Evolutionary conservation across 1,284 basidiomycete genomes (phyloP), one percentile per base, ranked within the genome.

Genomic region (Sphaerobolus stellatus): DNA sequence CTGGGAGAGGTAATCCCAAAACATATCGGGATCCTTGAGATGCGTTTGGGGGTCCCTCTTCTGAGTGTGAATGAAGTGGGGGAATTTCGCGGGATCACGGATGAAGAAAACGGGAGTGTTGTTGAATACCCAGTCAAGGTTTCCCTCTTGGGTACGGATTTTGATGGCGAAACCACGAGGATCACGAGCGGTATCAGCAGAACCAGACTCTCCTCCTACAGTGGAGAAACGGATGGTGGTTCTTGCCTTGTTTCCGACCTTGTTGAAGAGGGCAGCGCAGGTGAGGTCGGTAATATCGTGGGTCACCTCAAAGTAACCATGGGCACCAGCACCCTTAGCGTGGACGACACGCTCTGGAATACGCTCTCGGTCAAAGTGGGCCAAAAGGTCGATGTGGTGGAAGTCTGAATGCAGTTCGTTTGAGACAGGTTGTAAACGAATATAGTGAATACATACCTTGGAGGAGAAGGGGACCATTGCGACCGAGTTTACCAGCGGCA

Each of bases 1-100:
- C 72, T 89, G 88, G n/a, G 80, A 80, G 44, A 94, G 80, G 68
- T 95, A 98, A 71, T 96, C 93, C 88, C 88, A 90, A 77, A 89
- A 88, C 80, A 81, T 81, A 67, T 90, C 87, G 30, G 86, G 64
- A 75, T 92, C 90, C 71, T 90, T 92, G 60, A 92, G 71, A 71
- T 94, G 89, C 9, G 91, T 93, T 69, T 92, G 89, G 20, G 92
- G 92, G 72, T 90, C 86, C 65, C 92, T 83, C 81, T 97, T 96
- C 73, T 94, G 92, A 31, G 92, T 94, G 78, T 96, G 94, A 64
- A 96, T 95, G 75, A 97, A 95, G 76, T 92, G 84, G n/a, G 88
- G 84, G 79, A 90, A 90, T 71, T 91, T 91, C 67, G 86, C 78
- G 13, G 89, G 86, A 64, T 91, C 89, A 56, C 87, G 83, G 63